These are phyloP conservation scores for Jatropha podagrica DNA, from an alignment of 441 rosid genomes.

Conservation along the genomic window DNA sequence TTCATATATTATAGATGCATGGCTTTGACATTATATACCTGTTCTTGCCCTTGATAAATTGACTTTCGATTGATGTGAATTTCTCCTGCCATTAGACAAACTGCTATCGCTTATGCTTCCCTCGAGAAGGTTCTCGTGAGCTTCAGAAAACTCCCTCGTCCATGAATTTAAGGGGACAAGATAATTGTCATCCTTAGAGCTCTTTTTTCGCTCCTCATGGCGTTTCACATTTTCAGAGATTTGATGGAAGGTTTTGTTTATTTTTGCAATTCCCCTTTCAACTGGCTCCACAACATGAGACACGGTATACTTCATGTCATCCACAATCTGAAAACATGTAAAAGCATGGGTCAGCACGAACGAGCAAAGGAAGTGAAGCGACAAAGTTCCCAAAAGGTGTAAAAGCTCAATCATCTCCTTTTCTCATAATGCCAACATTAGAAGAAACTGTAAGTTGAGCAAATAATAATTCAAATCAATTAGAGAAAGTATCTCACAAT, in stretches of 20 bases:
- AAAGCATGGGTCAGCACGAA: slow-evolving; percentile 4
- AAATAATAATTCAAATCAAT: slow-evolving; percentile 12
- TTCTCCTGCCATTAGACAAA: slow-evolving; percentile 55
- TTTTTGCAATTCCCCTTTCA: slow-evolving; percentile 88
- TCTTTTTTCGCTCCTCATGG: slow-evolving; percentile 61
- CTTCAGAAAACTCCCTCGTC: slow-evolving; percentile 77
- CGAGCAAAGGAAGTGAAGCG: background rate
- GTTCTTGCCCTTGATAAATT: background rate
- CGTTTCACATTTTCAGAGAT: slow-evolving; percentile 88
- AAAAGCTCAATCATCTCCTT: background rate
- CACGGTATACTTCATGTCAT: slow-evolving; percentile 96
- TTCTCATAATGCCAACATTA: background rate
- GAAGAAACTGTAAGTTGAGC: background rate
- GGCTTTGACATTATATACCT: background rate
- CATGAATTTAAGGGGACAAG: slow-evolving; percentile 77
- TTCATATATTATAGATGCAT: background rate
- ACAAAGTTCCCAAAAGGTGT: background rate
- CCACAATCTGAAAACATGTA: slow-evolving; percentile 61
- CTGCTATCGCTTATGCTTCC: slow-evolving; percentile 94
- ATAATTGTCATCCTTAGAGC: slow-evolving; percentile 74
- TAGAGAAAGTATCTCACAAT: slow-evolving; percentile 53
- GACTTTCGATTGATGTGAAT: slow-evolving; percentile 24
- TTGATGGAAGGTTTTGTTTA: slow-evolving; percentile 77
- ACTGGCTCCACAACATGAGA: slow-evolving; percentile 97
- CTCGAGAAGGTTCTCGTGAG: slow-evolving; percentile 54